Percentiles rank a stretch among this genome's conserved stretches.
Evolutionary conservation across 2,329 filamentous ascomycete genomes (phyloP).

Genomic region (Neofusicoccum cordaticola): DNA sequence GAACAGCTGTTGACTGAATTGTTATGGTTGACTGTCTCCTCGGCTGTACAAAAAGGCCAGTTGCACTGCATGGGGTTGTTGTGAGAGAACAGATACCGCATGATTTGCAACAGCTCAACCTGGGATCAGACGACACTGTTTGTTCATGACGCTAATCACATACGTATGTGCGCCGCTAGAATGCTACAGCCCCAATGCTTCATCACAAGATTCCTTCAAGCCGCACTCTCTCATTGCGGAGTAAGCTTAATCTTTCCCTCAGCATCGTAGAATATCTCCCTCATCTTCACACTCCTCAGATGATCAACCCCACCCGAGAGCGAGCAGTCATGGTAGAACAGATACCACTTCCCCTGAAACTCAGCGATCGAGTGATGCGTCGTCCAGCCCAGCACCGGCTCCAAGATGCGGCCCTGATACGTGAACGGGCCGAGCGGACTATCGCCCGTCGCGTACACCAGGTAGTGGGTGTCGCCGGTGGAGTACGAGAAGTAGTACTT

Average conservation of each 20-base stretch:
- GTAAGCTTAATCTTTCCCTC: constrained; percentile 58
- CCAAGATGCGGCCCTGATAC: constrained; percentile 67
- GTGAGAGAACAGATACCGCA: no score
- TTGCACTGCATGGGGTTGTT: no score
- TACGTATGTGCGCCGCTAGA: no score
- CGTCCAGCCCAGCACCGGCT: constrained; percentile 77
- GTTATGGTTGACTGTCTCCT: no score
- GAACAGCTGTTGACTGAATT: no score
- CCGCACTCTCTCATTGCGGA: background rate
- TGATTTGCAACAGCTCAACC: no score
- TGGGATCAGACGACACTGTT: no score
- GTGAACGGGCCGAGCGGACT: constrained; percentile 70
- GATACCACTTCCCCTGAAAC: constrained; percentile 67
- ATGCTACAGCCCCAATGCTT: no score
- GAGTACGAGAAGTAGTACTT: constrained; percentile 76
- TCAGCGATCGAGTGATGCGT: constrained; percentile 78
- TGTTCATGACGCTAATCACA: no score
- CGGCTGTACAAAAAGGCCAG: no score
- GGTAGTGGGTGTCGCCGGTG: constrained; percentile 73
- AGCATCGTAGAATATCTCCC: constrained; percentile 70
- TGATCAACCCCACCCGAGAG: constrained; percentile 68
- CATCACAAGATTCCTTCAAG: no score
- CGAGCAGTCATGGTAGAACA: constrained; percentile 75
- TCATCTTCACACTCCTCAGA: constrained; percentile 69
- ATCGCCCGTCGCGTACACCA: constrained; percentile 66